These are phyloP conservation scores for Cyberlindnera veronae DNA, from an alignment of 805 yeast species.

Conservation along the genomic window DNA sequence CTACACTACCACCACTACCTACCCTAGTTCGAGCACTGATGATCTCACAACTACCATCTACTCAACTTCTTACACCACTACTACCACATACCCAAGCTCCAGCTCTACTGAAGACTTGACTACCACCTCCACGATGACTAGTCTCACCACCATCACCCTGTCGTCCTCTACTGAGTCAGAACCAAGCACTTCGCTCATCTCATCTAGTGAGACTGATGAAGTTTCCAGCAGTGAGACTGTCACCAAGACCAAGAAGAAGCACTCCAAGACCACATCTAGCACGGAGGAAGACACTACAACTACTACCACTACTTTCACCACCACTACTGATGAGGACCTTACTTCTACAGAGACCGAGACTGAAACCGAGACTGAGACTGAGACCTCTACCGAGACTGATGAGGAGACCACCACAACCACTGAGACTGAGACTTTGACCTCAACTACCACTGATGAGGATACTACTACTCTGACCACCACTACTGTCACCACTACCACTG, in stretches of 20 bases:
- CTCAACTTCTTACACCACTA: neutral
- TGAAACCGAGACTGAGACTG: neutral
- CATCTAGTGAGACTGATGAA: no score
- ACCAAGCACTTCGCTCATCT: no score
- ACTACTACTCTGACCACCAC: neutral
- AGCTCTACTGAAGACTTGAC: neutral
- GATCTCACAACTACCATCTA: neutral
- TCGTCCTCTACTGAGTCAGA: no score
- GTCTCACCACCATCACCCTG: no score
- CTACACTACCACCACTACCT: neutral
- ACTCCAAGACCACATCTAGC: no score
- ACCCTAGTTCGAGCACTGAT: neutral
- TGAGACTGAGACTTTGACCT: neutral
- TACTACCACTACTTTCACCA: constrained; percentile 1
- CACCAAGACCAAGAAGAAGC: no score
- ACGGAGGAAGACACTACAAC: no score
- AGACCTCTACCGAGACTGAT: no score
- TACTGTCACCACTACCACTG: neutral
- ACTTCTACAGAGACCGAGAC: neutral
- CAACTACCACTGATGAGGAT: neutral
- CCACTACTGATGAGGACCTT: neutral
- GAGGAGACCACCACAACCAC: neutral
- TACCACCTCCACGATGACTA: no score
- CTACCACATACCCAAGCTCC: neutral
- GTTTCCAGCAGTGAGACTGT: no score